Evolutionary conservation across 2,329 filamentous ascomycete genomes (phyloP), one percentile per base, ranked within the genome.

Genomic region (Trichoderma gracile): DNA sequence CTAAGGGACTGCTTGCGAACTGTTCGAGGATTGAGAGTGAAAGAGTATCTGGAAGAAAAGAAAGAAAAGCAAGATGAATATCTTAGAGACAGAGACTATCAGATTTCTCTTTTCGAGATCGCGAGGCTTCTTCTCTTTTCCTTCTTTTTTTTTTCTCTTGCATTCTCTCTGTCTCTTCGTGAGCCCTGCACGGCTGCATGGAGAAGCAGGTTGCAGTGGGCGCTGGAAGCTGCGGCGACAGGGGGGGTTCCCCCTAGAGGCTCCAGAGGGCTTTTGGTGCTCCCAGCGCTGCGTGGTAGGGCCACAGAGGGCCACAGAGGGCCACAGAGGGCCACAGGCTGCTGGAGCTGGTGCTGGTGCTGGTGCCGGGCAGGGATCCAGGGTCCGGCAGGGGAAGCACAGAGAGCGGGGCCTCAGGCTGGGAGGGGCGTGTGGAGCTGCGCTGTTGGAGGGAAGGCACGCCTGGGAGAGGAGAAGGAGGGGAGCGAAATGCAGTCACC

Each of bases 141-240:
- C 3, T 14, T 1, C 3, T 38, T 14, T 14, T 12, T 38, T 38
- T 14, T 14, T 38, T 38, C 33, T 38, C 33, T 38, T 38, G 33
- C 33, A 5, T 38, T 9, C 12, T 38, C 12, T 38, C 33, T 4
- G 33, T 38, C 33, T 38, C 33, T 14, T 38, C 33, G 33, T 38
- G 33, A 38, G 61, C 61, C 53, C 61, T 56, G 61, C 52, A 49
- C 42, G 43, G 43, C 45, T 56, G 61, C 61, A 63, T 64, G 61
- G 57, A 43, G 43, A 25, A 33, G 33, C 23, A 45, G n/a, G 25
- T 58, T 14, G 33, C 33, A 38, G 33, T 38, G 33, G 55, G 43
- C 54, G 45, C 62, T 49, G 52, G 62, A 27, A 40, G 61, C 43
- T 55, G 46, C 53, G 50, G 58, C 47, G 62, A 64, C 56, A 65